These are phyloP conservation scores for Penicillium sp. DNA, from an alignment of 2,329 filamentous ascomycete species.

Conservation along the genomic window DNA sequence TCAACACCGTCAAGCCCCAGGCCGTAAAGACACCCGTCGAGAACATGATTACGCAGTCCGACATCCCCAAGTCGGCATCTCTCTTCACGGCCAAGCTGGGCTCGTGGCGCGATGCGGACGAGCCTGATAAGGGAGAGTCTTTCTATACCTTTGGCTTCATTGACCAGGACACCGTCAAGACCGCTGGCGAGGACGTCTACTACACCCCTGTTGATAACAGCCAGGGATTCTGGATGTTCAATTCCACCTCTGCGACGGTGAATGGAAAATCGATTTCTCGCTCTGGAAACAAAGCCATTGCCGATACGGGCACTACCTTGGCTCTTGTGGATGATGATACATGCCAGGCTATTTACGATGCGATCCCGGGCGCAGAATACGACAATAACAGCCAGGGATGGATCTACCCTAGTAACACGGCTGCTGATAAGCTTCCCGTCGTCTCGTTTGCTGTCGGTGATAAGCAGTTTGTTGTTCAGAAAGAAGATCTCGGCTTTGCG, in stretches of 20 bases:
- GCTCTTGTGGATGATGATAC: conserved; percentile 62
- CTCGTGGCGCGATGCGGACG: conserved; percentile 51
- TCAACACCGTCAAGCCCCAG: conserved; percentile 61
- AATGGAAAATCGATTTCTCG: conserved; percentile 55
- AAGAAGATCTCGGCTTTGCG: conserved; percentile 62
- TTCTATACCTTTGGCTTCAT: conserved; percentile 76
- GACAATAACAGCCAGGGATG: conserved; percentile 60
- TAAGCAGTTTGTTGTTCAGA: conserved; percentile 59
- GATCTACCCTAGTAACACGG: conserved; percentile 57
- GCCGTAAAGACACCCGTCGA: conserved; percentile 63
- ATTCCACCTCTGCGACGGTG: conserved; percentile 57
- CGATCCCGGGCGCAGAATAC: conserved; percentile 61
- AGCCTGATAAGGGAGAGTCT: conserved; percentile 46
- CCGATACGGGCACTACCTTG: conserved; percentile 70
- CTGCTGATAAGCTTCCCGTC: conserved; percentile 55
- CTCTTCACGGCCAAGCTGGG: conserved; percentile 66
- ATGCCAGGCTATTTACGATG: conserved; percentile 61
- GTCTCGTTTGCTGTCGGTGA: conserved; percentile 64
- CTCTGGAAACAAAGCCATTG: conserved; percentile 63
- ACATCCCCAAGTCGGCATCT: conserved; percentile 53
- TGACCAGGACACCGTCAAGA: conserved; percentile 60
- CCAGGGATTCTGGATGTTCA: conserved; percentile 67
- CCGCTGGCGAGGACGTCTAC: conserved; percentile 53
- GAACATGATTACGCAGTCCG: conserved; percentile 62
- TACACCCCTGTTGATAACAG: conserved; percentile 64